These are phyloP conservation scores for Capronia epimyces DNA, from an alignment of 2,329 filamentous ascomycete genomes.

Conservation along the genomic window DNA sequence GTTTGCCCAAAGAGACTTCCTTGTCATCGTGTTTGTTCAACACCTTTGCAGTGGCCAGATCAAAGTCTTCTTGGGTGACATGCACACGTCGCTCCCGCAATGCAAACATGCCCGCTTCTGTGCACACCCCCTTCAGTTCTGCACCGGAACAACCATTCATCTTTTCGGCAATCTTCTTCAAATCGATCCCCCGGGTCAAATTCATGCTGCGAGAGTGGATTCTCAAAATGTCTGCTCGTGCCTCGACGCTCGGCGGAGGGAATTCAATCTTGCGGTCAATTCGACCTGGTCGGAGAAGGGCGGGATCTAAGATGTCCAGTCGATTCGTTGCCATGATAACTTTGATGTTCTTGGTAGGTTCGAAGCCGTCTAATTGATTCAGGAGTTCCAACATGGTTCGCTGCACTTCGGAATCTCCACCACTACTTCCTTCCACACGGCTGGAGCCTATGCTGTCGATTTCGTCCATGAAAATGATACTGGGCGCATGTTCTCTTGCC, in stretches of 20 bases:
- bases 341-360: constrained; percentile 99
- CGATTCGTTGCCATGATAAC: constrained; percentile 99
- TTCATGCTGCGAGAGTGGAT: constrained; percentile 99
- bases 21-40: constrained; percentile 99
- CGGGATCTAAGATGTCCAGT: constrained; percentile 93
- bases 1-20: constrained; percentile 81
- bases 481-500: constrained; percentile 94
- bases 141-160: constrained; percentile 99
- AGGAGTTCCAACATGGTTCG: constrained; percentile 97
- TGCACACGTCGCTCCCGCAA: constrained; percentile 92
- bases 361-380: constrained; percentile 97
- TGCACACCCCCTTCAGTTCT: constrained; percentile 97
- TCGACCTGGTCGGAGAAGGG: constrained; percentile 86
- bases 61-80: constrained; percentile 98
- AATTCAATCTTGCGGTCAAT: constrained; percentile 99
- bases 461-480: constrained; percentile 99
- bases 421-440: constrained; percentile 89
- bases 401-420: constrained; percentile 95
- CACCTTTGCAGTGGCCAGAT: constrained; percentile 96
- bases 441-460: constrained; percentile 98
- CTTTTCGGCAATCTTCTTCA: constrained; percentile 98
- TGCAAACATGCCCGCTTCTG: constrained; percentile 97
- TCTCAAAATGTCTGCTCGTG: constrained; percentile 91
- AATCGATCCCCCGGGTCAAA: constrained; percentile 90
- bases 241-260: constrained; percentile 92